Conservation (phyloP, 345 rosid species). For the Euphorbia tirucalli region DNA sequence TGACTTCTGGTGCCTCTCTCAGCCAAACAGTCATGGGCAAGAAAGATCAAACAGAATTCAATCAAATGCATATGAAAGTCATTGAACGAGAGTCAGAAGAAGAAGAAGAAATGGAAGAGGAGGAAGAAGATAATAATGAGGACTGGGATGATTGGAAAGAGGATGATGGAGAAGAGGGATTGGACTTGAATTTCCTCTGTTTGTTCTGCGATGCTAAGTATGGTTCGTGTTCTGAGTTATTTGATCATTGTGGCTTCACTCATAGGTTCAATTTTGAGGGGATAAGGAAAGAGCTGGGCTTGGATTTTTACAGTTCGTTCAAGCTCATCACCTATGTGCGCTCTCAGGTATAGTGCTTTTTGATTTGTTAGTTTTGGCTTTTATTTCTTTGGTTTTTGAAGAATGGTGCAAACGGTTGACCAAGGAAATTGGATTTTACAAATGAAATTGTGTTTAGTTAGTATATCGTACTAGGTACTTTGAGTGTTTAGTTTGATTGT, state of each 20-base stretch:
- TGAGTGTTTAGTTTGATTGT: neutral
- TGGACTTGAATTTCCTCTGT: conserved; percentile 46
- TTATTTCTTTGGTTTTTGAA: neutral
- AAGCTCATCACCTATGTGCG: conserved; percentile 88
- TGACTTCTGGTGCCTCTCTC: neutral
- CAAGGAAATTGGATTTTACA: conserved; percentile 1
- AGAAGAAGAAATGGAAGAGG: conserved; percentile 12
- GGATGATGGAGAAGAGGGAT: conserved; percentile 39
- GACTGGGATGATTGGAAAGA: conserved; percentile 70
- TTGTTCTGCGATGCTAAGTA: conserved; percentile 61
- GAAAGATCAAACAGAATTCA: neutral
- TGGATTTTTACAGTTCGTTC: conserved; percentile 72
- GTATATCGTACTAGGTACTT: neutral
- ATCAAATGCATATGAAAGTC: neutral
- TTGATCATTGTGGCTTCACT: conserved; percentile 52
- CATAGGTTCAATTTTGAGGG: conserved; percentile 64
- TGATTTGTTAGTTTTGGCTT: neutral
- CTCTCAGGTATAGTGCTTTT: conserved; percentile 48
- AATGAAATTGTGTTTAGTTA: neutral
- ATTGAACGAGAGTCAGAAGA: neutral
- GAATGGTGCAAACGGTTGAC: neutral
- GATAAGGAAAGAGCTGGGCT: conserved; percentile 40
- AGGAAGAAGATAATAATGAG: conserved; percentile 29
- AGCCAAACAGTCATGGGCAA: neutral
- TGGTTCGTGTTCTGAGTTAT: conserved; percentile 48